These are phyloP conservation scores for Rutstroemia sp. DNA, from an alignment of 2,329 filamentous ascomycete species.

Conservation along the genomic window DNA sequence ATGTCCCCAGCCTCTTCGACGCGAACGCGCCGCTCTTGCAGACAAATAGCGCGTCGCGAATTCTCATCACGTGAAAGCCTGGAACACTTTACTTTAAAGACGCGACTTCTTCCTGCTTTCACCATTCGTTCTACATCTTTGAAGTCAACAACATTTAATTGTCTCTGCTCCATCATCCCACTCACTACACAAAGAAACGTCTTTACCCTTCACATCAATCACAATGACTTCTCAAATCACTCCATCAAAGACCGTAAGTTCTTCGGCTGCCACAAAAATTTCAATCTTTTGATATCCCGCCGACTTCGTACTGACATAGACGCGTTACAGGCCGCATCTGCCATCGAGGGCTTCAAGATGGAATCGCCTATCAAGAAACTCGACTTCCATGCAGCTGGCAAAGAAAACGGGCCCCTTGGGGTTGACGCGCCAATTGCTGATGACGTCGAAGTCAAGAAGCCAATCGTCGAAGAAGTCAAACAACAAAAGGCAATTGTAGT, in stretches of 20 bases:
- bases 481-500: slow-evolving; percentile 36
- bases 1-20: slow-evolving; percentile 7
- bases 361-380: slow-evolving; percentile 90
- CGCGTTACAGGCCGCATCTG: slow-evolving; percentile 65
- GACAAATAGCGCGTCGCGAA: slow-evolving; percentile 4
- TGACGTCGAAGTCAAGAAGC: slow-evolving; percentile 50
- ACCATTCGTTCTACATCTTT: neutral
- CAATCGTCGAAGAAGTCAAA: slow-evolving; percentile 43
- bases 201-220: slow-evolving; percentile 12
- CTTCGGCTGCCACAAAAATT: slow-evolving; percentile 29
- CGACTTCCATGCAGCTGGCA: slow-evolving; percentile 64
- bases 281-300: slow-evolving; percentile 27
- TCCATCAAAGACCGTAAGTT: slow-evolving; percentile 62
- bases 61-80: no score
- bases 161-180: neutral
- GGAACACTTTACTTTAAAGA: neutral
- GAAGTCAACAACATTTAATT: neutral
- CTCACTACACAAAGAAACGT: slow-evolving; percentile 8
- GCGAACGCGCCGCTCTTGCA: neutral
- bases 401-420: slow-evolving; percentile 66
- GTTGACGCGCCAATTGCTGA: slow-evolving; percentile 42
- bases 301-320: slow-evolving; percentile 26
- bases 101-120: slow-evolving; percentile 2
- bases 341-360: slow-evolving; percentile 85
- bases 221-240: slow-evolving; percentile 70